Evolutionary conservation across 2,329 filamentous ascomycete genomes (phyloP), one percentile per base, ranked within the genome.

Genomic region (Zasmidium cellare): DNA sequence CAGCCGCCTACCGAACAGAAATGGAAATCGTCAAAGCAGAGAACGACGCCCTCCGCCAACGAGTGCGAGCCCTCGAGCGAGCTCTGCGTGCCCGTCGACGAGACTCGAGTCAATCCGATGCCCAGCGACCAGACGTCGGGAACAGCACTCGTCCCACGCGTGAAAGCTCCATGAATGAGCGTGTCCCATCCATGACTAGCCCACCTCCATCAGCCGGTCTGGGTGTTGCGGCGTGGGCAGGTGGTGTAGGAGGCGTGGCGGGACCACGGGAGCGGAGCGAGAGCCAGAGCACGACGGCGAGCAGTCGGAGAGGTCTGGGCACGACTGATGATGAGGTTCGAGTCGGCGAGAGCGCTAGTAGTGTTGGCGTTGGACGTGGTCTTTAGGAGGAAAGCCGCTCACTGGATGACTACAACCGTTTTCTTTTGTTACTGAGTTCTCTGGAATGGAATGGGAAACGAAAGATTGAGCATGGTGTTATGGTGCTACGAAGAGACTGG

Each of bases 21-120:
- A 68, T 81, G 55, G 79, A 81, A 60, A 75, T 77, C 52, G 79
- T 78, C 35, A 80, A 80, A 70, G 70, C 70, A 46, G 79, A 81
- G 69, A 81, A 81, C 67, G 79, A 80, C 49, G 61, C 66, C 38
- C 65, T 81, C 57, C 76, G 78, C 61, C 74, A 77, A 62, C 72
- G 77, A 55, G 79, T 81, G n/a, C 71, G 76, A 52, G 75, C 78
- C 53, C 63, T 81, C 51, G 79, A 81, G 63, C 71, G 74, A 24
- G 71, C 73, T 58, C 70, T 80, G 57, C 71, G 66, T 59, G 60
- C 57, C 61, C 71, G 70, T 9, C 59, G 72, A 46, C 63, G 70
- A 3, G 66, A 70, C 51, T 68, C 64, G 56, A 69, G 68, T 50
- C 65, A 69, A 69, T 66, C 75, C 61, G 50, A 72, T 24, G 56